Percentiles rank a stretch among this genome's conserved stretches.
Evolutionary conservation across 306 rosid species (phyloP).

Genomic region (Vachellia pachyceras): DNA sequence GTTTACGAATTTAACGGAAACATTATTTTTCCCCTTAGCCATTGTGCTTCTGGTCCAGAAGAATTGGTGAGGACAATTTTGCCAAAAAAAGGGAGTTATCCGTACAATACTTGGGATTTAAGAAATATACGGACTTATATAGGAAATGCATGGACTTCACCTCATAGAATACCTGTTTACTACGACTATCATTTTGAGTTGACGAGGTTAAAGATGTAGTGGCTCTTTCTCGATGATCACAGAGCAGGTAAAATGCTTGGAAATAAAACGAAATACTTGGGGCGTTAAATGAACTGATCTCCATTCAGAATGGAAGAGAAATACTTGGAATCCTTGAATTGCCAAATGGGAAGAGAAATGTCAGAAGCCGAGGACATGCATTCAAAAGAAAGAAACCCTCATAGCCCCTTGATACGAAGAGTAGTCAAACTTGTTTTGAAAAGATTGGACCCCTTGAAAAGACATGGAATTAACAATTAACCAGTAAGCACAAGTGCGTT

Average conservation of each 20-base stretch:
- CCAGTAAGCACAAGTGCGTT: neutral
- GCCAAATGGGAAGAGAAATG: neutral
- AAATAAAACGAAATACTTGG: neutral
- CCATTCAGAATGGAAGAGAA: too few relatives aligned
- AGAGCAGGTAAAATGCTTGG: neutral
- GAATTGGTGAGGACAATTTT: conserved; percentile 52
- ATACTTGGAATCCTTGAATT: neutral
- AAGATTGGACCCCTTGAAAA: neutral
- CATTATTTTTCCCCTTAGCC: conserved; percentile 36
- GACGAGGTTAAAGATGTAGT: neutral
- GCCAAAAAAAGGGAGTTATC: conserved; percentile 25
- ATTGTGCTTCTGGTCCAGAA: conserved; percentile 32
- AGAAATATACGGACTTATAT: conserved; percentile 33
- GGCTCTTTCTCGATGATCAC: neutral
- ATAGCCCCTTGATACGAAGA: neutral
- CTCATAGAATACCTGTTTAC: conserved; percentile 5
- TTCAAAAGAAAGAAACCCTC: neutral
- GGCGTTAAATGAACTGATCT: neutral
- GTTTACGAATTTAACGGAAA: conserved; percentile 21
- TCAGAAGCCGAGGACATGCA: neutral
- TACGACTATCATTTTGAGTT: neutral
- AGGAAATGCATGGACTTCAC: conserved; percentile 19
- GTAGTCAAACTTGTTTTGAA: neutral
- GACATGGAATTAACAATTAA: neutral
- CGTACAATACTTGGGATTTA: conserved; percentile 31